Evolutionary conservation across 805 yeast genomes (phyloP).

Genomic region (Kregervanrija delftensis): DNA sequence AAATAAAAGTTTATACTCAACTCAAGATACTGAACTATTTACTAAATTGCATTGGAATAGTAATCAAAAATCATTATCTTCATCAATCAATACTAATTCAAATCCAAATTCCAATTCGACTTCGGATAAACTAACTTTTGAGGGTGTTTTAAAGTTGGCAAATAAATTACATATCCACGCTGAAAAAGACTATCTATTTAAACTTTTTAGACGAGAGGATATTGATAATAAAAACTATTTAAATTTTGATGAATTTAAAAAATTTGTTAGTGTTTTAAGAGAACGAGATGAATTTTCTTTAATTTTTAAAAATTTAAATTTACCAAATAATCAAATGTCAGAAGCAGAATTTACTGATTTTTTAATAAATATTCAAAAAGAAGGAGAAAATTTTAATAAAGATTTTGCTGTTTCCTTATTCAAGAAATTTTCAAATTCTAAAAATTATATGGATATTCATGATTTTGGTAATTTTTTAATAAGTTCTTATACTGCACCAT

Average conservation of each 20-base stretch:
- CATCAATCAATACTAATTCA: not conserved
- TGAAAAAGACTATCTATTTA: slow-evolving; percentile 41
- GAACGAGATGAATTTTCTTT: slow-evolving; percentile 51
- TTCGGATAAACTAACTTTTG: slow-evolving; percentile 38
- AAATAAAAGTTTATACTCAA: slow-evolving; percentile 49
- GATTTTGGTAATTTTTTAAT: slow-evolving; percentile 25
- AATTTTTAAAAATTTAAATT: slow-evolving; percentile 29
- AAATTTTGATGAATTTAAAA: slow-evolving; percentile 66
- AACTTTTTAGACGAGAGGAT: slow-evolving; percentile 51
- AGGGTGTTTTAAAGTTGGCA: slow-evolving; percentile 61
- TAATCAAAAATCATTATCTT: slow-evolving; percentile 8
- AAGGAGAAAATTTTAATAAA: slow-evolving; percentile 17
- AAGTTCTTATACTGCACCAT: slow-evolving; percentile 27
- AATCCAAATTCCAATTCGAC: not conserved
- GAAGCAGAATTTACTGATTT: slow-evolving; percentile 36
- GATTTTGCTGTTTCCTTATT: slow-evolving; percentile 29
- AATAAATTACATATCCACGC: slow-evolving; percentile 67
- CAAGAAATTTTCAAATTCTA: slow-evolving; percentile 27
- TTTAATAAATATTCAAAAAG: slow-evolving; percentile 41
- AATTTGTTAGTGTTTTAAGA: slow-evolving; percentile 63
- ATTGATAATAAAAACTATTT: slow-evolving; percentile 41
- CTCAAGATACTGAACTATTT: slow-evolving; percentile 31
- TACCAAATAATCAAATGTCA: slow-evolving; percentile 16
- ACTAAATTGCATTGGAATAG: slow-evolving; percentile 60
- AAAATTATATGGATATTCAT: slow-evolving; percentile 18